Evolutionary conservation across 2,329 filamentous ascomycete species (phyloP).

Genomic region (Exophiala aquamarina): DNA sequence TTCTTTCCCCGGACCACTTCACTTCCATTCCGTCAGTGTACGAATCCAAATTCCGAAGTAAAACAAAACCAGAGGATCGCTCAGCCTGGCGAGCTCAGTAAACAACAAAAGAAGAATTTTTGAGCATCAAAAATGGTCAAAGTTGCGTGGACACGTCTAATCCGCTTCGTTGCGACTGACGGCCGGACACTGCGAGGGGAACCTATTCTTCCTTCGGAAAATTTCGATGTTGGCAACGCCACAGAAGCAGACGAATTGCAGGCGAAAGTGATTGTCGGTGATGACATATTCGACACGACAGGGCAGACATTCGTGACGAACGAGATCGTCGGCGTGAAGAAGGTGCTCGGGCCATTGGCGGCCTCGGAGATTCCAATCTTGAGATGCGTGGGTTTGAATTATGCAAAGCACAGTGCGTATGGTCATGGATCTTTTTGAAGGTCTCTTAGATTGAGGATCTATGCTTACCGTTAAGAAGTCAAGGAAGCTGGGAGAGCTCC

Average conservation of each 20-base stretch:
- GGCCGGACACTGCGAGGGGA: constrained; percentile 53
- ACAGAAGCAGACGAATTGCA: constrained; percentile 50
- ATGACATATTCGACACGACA: constrained; percentile 49
- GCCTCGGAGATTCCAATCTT: constrained; percentile 55
- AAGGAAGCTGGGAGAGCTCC: constrained; percentile 39
- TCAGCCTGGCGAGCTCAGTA: too few species aligned
- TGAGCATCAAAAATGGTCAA: constrained; percentile 11
- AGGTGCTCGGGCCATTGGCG: constrained; percentile 54
- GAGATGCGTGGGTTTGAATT: constrained; percentile 50
- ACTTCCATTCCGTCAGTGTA: too few species aligned
- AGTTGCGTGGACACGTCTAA: constrained; percentile 52
- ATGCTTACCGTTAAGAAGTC: constrained; percentile 20
- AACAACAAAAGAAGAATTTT: not conserved
- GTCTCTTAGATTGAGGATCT: not conserved
- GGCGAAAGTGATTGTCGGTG: constrained; percentile 53
- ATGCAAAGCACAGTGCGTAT: constrained; percentile 45
- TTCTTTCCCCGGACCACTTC: too few species aligned
- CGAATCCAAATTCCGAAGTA: too few species aligned
- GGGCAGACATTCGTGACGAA: constrained; percentile 45
- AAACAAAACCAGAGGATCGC: too few species aligned
- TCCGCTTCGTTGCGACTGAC: constrained; percentile 56
- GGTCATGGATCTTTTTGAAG: not conserved
- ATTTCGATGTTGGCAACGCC: constrained; percentile 48
- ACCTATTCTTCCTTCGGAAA: constrained; percentile 47
- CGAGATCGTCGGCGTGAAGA: constrained; percentile 55